Evolutionary conservation across 768 basidiomycete genomes (phyloP).

Genomic region (Tulasnella sp.): DNA sequence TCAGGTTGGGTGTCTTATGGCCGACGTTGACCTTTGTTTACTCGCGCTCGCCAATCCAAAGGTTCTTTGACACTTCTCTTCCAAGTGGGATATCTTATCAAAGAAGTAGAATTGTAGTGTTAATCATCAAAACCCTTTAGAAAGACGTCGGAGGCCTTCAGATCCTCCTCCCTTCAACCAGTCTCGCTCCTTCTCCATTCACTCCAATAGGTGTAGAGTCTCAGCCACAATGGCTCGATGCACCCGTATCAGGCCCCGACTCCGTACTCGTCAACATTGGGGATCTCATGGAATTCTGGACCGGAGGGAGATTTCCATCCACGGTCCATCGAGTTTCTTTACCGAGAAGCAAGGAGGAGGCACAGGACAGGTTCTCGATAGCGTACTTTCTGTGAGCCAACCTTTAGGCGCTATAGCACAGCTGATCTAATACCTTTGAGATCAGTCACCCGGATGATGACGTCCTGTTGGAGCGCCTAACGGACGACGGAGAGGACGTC

Average conservation of each 20-base stretch:
- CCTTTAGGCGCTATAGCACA: no score
- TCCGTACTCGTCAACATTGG: neutral
- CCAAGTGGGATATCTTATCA: conserved; percentile 10
- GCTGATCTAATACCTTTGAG: neutral
- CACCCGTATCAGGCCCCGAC: conserved; percentile 14
- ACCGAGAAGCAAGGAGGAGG: conserved; percentile 15
- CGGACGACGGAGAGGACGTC: neutral
- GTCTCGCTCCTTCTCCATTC: neutral
- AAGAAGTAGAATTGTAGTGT: neutral
- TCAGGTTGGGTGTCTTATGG: neutral
- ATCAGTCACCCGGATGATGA: conserved; percentile 18
- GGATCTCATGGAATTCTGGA: conserved; percentile 15
- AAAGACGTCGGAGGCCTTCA: conserved; percentile 20
- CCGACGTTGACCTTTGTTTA: neutral
- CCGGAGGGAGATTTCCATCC: conserved; percentile 16
- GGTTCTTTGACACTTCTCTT: conserved; percentile 19
- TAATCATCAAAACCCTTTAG: neutral
- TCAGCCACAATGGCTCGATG: conserved; percentile 17
- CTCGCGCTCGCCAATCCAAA: neutral
- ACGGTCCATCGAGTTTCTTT: conserved; percentile 20
- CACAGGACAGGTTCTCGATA: conserved; percentile 17
- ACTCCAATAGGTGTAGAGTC: neutral
- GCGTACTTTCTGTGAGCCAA: conserved; percentile 19
- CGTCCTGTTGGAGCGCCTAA: conserved; percentile 6
- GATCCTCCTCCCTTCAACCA: conserved; percentile 13